These are phyloP conservation scores for Rachicladosporium sp. DNA, from an alignment of 2,329 filamentous ascomycete genomes.

Conservation along the genomic window DNA sequence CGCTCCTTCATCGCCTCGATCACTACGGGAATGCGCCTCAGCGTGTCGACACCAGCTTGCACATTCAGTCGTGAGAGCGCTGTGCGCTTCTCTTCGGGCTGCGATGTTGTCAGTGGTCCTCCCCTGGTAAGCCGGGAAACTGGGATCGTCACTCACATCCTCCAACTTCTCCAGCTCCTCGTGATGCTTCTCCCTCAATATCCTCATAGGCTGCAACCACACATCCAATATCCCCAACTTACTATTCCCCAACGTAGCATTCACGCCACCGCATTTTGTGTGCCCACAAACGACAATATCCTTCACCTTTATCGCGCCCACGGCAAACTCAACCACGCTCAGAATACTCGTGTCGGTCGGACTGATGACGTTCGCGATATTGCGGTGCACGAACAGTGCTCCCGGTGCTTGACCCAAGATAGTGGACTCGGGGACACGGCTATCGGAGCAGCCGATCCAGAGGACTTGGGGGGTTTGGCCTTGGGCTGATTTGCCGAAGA, in stretches of 20 bases:
- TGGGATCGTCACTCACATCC: background rate
- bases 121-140: too few species aligned
- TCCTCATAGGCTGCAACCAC: slow-evolving; percentile 47
- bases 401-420: slow-evolving; percentile 67
- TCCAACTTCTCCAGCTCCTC: slow-evolving; percentile 36
- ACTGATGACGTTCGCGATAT: slow-evolving; percentile 75
- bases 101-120: too few species aligned
- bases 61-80: slow-evolving; percentile 70
- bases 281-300: slow-evolving; percentile 52
- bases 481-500: slow-evolving; percentile 55
- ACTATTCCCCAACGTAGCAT: slow-evolving; percentile 42
- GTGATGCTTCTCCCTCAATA: slow-evolving; percentile 42
- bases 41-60: slow-evolving; percentile 50
- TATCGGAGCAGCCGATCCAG: slow-evolving; percentile 82
- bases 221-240: slow-evolving; percentile 48
- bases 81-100: slow-evolving; percentile 36
- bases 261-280: slow-evolving; percentile 47
- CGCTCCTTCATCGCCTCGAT: slow-evolving; percentile 58
- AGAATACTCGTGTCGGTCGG: slow-evolving; percentile 62
- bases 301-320: slow-evolving; percentile 55
- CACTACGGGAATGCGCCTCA: slow-evolving; percentile 58
- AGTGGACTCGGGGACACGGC: slow-evolving; percentile 71
- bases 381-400: slow-evolving; percentile 80
- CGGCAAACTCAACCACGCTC: slow-evolving; percentile 69
- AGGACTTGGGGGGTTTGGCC: slow-evolving; percentile 58